phyloP scores from a whole-genome alignment of 2,329 filamentous ascomycete genomes.

The Cladophialophora carrionii region DNA sequence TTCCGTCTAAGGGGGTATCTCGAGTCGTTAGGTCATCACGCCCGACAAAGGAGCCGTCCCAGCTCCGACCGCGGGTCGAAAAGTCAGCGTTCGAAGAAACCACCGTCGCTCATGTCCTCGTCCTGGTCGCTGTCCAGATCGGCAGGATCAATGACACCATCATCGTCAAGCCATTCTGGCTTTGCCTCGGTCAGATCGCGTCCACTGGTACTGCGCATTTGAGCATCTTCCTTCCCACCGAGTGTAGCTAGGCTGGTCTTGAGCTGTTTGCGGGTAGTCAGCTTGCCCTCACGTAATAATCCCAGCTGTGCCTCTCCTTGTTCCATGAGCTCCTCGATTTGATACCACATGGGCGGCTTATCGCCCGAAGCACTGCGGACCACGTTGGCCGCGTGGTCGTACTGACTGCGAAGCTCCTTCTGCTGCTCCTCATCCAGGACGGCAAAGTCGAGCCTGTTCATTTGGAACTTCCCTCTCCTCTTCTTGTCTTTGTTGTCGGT shows the following conservation, averaged over 20 bases:
- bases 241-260: slow-evolving; percentile 22
- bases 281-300: slow-evolving; percentile 40
- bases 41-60: not conserved
- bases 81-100: slow-evolving; percentile 45
- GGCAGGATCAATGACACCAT: slow-evolving; percentile 28
- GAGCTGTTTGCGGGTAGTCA: slow-evolving; percentile 19
- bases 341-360: slow-evolving; percentile 51
- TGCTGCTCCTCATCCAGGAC: slow-evolving; percentile 33
- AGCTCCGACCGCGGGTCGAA: not conserved
- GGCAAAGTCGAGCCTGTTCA: slow-evolving; percentile 5
- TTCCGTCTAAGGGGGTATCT: slow-evolving; percentile 24
- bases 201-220: slow-evolving; percentile 15
- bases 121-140: slow-evolving; percentile 33
- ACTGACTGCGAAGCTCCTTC: slow-evolving; percentile 34
- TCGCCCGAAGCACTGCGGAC: slow-evolving; percentile 24
- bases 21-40: slow-evolving; percentile 27
- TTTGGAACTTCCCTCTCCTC: slow-evolving; percentile 28
- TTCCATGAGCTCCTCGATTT: slow-evolving; percentile 51
- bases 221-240: slow-evolving; percentile 26
- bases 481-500: slow-evolving; percentile 18
- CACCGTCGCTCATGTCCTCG: slow-evolving; percentile 43
- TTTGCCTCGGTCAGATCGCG: slow-evolving; percentile 10
- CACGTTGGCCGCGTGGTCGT: slow-evolving; percentile 28
- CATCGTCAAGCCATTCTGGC: slow-evolving; percentile 32
- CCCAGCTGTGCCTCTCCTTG: slow-evolving; percentile 47